These are phyloP conservation scores for Claviceps sp. DNA, from an alignment of 2,329 filamentous ascomycete species.

Conservation along the genomic window DNA sequence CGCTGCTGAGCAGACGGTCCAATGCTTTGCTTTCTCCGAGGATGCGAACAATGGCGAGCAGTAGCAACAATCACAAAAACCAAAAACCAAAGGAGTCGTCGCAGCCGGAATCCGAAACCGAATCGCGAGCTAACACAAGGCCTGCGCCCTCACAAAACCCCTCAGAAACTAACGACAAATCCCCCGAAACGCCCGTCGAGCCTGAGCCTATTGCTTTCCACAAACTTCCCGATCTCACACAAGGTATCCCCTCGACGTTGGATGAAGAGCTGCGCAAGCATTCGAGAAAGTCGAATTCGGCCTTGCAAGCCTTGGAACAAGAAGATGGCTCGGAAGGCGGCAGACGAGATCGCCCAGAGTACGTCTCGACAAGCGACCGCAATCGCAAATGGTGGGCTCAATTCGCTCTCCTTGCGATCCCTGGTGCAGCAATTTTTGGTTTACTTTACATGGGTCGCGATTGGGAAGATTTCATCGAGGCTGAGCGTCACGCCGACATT, in stretches of 20 bases:
- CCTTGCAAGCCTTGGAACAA: constrained; percentile 24
- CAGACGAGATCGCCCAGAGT: constrained; percentile 50
- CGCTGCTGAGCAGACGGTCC: constrained; percentile 13
- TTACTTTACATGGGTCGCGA: constrained; percentile 71
- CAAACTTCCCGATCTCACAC: constrained; percentile 79
- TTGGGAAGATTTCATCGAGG: constrained; percentile 75
- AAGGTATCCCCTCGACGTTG: constrained; percentile 85
- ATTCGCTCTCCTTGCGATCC: constrained; percentile 52
- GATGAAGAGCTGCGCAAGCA: constrained; percentile 53
- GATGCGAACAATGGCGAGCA: constrained; percentile 17
- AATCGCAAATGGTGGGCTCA: constrained; percentile 65
- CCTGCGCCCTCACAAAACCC: background rate
- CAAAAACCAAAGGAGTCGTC: constrained; percentile 5
- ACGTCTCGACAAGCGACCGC: constrained; percentile 82
- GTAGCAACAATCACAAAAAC: constrained; percentile 4
- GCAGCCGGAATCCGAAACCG: background rate
- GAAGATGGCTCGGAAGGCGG: constrained; percentile 17
- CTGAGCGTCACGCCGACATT: constrained; percentile 51
- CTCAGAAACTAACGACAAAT: background rate
- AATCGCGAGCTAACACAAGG: constrained; percentile 6
- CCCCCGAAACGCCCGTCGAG: constrained; percentile 18
- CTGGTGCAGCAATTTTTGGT: constrained; percentile 41
- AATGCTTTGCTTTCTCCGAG: constrained; percentile 13
- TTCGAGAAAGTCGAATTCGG: constrained; percentile 20
- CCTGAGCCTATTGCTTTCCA: constrained; percentile 38